Conservation (phyloP, 2,329 filamentous ascomycete species). For the Metarhizium album region DNA sequence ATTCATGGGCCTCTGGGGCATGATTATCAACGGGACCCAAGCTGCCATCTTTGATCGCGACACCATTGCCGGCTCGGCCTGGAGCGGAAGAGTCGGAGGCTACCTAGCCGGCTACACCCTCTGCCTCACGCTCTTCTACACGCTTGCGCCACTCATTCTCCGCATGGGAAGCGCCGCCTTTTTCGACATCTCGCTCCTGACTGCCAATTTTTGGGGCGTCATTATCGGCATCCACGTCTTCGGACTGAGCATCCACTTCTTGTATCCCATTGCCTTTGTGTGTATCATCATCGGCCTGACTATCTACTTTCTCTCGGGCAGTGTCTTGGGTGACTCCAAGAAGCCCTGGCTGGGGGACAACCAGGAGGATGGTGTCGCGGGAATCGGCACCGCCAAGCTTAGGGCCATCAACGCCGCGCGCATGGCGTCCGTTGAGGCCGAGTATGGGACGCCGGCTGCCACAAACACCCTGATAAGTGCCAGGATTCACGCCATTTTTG, state of each 20-base stretch:
- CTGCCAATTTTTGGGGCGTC: constrained; percentile 94
- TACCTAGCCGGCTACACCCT: constrained; percentile 89
- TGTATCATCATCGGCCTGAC: constrained; percentile 79
- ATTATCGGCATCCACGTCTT: constrained; percentile 87
- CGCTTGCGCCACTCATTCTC: constrained; percentile 74
- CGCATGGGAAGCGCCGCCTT: constrained; percentile 87
- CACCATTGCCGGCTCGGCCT: constrained; percentile 9
- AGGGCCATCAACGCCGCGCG: constrained; percentile 53
- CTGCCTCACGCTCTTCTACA: constrained; percentile 76
- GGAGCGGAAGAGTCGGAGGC: constrained; percentile 44
- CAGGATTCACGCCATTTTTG: constrained; percentile 1
- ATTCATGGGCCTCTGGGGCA: constrained; percentile 79
- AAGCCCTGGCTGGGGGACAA: constrained; percentile 92
- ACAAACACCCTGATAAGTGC: not conserved
- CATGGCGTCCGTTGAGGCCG: constrained; percentile 24
- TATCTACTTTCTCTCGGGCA: constrained; percentile 78
- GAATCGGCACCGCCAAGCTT: constrained; percentile 75
- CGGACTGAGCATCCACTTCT: constrained; percentile 65
- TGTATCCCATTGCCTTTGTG: constrained; percentile 94
- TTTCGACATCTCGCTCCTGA: constrained; percentile 91
- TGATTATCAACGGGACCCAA: constrained; percentile 84
- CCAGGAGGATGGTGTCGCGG: constrained; percentile 71
- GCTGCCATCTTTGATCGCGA: constrained; percentile 82
- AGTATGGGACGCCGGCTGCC: constrained; percentile 12
- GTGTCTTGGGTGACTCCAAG: constrained; percentile 71